phyloP scores from a whole-genome alignment of 257 asterid species.

The Solanum phureja region DNA sequence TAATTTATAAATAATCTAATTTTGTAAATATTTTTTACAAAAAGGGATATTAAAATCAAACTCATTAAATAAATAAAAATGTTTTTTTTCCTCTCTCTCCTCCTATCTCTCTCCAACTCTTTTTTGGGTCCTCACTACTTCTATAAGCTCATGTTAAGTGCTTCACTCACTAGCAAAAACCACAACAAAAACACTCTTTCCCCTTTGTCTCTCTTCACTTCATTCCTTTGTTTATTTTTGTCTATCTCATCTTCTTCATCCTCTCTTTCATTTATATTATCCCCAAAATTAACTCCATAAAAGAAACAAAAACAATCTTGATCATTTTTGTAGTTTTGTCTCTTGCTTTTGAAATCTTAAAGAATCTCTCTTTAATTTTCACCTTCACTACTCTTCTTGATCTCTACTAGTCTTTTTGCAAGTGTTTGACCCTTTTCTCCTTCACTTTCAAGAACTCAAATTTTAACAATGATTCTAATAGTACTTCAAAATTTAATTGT shows the following conservation, averaged over 20 bases:
- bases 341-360: not conserved
- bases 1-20: no score
- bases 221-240: slow-evolving; percentile 1
- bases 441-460: not conserved
- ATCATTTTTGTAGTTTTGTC: not conserved
- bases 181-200: slow-evolving; percentile 34
- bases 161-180: slow-evolving; percentile 57
- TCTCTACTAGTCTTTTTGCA: not conserved
- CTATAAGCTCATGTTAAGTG: slow-evolving; percentile 75
- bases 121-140: slow-evolving; percentile 31
- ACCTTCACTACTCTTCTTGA: not conserved
- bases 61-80: not conserved
- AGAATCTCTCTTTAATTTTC: not conserved
- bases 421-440: slow-evolving; percentile 6
- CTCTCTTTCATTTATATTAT: slow-evolving; percentile 5
- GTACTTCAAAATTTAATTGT: not conserved
- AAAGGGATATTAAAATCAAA: not conserved
- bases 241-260: not conserved
- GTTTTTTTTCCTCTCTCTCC: not conserved
- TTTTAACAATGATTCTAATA: not conserved
- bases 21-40: not conserved
- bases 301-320: not conserved
- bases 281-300: not conserved
- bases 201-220: not conserved
- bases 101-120: slow-evolving; percentile 8